Conservation (phyloP, 2,329 filamentous ascomycete species). For the Fusarium udum region DNA sequence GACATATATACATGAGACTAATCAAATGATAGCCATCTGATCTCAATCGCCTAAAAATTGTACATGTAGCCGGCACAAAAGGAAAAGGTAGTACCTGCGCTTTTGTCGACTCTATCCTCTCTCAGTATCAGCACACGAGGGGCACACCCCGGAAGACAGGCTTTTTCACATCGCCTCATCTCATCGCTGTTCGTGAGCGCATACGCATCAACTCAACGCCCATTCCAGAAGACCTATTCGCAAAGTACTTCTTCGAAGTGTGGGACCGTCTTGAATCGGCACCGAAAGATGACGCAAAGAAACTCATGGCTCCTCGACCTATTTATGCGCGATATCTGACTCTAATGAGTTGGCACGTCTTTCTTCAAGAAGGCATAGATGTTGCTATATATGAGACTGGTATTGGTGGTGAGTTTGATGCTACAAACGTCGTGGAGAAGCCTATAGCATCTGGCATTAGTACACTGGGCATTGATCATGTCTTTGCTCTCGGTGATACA, state of each 20-base stretch:
- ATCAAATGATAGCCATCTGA: slow-evolving; percentile 51
- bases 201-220: slow-evolving; percentile 70
- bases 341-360: slow-evolving; percentile 73
- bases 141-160: slow-evolving; percentile 60
- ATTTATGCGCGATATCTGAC: slow-evolving; percentile 71
- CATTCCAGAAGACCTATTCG: slow-evolving; percentile 67
- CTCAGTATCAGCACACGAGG: slow-evolving; percentile 54
- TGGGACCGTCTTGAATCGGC: slow-evolving; percentile 64
- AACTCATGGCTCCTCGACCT: slow-evolving; percentile 55
- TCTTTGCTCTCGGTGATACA: slow-evolving; percentile 68
- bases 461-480: slow-evolving; percentile 75
- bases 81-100: slow-evolving; percentile 80
- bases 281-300: slow-evolving; percentile 45
- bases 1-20: not conserved
- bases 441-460: slow-evolving; percentile 70
- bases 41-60: slow-evolving; percentile 69
- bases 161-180: slow-evolving; percentile 75
- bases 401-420: slow-evolving; percentile 74
- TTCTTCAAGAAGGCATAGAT: slow-evolving; percentile 70
- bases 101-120: slow-evolving; percentile 71
- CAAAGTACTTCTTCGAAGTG: slow-evolving; percentile 74
- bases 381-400: slow-evolving; percentile 73
- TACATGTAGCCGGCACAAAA: slow-evolving; percentile 80
- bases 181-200: slow-evolving; percentile 73
- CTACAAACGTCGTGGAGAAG: slow-evolving; percentile 71